Evolutionary conservation across 1,139 yeast species (phyloP), one percentile per base, ranked within the genome.

Genomic region (Geotrichum carabidarum): DNA sequence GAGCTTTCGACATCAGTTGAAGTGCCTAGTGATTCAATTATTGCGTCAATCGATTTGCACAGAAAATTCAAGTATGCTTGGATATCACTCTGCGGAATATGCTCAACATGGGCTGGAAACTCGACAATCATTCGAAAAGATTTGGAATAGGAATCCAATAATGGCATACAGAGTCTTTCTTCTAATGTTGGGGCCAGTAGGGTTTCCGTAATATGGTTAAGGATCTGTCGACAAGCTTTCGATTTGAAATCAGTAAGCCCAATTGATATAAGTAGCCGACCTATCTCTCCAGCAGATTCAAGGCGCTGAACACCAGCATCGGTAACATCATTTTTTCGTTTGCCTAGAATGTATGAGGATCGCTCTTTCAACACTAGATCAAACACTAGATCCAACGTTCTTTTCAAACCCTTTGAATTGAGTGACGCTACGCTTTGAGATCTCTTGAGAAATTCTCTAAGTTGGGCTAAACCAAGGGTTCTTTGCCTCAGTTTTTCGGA

Each of bases 401-500:
- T 30, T 18, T 45, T 53, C 22, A 45, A 32, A 11, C 38, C 47
- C n/a, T 43, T 40, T n/a, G 34, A 11, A 12, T 17, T 42, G 18
- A 53, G 35, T 8, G 55, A 43, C n/a, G 37, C 35, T 4, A 36
- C 18, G n/a, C 45, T 36, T n/a, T 53, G 48, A 12, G 46, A 18
- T 9, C 40, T 18, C 11, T 38, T 15, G 34, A 53, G 38, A 36
- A 49, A 53, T 12, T 44, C 50, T 30, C 53, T 22, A 8, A 53
- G 53, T 34, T 36, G 50, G 17, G 45, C 49, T 32, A 53, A 40
- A 7, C 56, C 56, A 15, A 46, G 44, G n/a, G 53, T 53, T 14
- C 53, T 36, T 35, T 45, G 50, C 32, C 56, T 43, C 7, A 53
- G 53, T 27, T 53, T 53, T 8, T 53, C 56, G 7, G 56, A 53